Evolutionary conservation across 75 land plant species (phyloP).

Genomic region (Cunninghamia lanceolata): DNA sequence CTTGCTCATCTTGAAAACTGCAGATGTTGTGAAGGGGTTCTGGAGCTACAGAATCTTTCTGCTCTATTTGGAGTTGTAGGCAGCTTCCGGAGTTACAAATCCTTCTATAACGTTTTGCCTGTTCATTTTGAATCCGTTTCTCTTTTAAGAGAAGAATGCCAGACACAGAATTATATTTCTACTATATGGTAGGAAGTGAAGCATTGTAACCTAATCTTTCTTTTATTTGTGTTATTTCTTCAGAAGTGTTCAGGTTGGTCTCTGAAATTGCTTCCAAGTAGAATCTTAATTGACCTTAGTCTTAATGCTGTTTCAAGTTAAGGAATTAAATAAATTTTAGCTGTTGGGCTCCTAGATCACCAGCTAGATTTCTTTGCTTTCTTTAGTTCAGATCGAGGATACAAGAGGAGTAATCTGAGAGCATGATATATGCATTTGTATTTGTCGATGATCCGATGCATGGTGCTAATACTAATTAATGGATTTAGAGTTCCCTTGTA

Average conservation of each 20-base stretch:
- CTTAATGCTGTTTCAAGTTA: not conserved
- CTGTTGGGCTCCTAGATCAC: not conserved
- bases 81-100: not conserved
- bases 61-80: not conserved
- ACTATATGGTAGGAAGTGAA: not conserved
- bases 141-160: not conserved
- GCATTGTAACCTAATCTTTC: not conserved
- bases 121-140: not conserved
- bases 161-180: not conserved
- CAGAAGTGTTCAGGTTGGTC: not conserved
- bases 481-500: not conserved
- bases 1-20: constrained; percentile 40
- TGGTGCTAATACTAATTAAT: not conserved
- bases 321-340: not conserved
- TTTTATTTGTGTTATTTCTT: not conserved
- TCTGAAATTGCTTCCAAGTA: not conserved
- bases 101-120: not conserved
- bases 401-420: not conserved
- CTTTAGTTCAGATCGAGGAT: not conserved
- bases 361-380: not conserved
- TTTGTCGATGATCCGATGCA: not conserved
- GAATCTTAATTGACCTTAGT: not conserved
- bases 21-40: not conserved
- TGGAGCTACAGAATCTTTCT: not conserved
- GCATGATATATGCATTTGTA: not conserved